These are phyloP conservation scores for Colletotrichum sublineola DNA, from an alignment of 2,329 filamentous ascomycete species.

Conservation along the genomic window DNA sequence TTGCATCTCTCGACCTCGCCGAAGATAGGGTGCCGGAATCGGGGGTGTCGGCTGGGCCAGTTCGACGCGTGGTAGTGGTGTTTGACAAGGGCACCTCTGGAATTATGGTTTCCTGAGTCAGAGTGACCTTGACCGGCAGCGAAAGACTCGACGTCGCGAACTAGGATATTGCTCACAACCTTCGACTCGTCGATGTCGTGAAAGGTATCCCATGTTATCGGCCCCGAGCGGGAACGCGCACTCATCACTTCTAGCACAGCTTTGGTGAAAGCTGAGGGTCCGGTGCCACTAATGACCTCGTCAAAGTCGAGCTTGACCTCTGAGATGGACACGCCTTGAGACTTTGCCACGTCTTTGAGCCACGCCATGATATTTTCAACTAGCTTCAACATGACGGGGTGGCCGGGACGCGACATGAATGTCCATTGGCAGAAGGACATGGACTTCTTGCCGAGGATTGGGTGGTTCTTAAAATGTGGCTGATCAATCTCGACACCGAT, in stretches of 20 bases:
- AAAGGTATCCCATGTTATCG: conserved; percentile 73
- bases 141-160: conserved; percentile 79
- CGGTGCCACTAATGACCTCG: conserved; percentile 80
- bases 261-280: conserved; percentile 76
- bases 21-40: conserved; percentile 76
- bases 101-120: conserved; percentile 77
- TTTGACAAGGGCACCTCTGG: conserved; percentile 75
- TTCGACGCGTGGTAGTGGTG: conserved; percentile 82
- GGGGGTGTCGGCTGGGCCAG: conserved; percentile 76
- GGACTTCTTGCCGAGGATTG: conserved; percentile 76
- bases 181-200: conserved; percentile 76
- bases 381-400: conserved; percentile 76
- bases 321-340: conserved; percentile 70
- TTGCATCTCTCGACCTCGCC: conserved; percentile 80
- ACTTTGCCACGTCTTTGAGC: conserved; percentile 70
- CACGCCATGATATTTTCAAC: conserved; percentile 78
- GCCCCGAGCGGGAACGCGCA: conserved; percentile 48
- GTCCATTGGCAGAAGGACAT: conserved; percentile 83
- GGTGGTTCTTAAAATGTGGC: conserved; percentile 73
- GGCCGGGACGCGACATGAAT: conserved; percentile 76
- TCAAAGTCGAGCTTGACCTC: conserved; percentile 78
- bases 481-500: conserved; percentile 80
- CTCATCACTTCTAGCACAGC: conserved; percentile 75
- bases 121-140: conserved; percentile 81
- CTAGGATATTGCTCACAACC: conserved; percentile 73